Evolutionary conservation across 169 alveolate genomes (phyloP).

Genomic region (Besnoitia besnoiti): DNA sequence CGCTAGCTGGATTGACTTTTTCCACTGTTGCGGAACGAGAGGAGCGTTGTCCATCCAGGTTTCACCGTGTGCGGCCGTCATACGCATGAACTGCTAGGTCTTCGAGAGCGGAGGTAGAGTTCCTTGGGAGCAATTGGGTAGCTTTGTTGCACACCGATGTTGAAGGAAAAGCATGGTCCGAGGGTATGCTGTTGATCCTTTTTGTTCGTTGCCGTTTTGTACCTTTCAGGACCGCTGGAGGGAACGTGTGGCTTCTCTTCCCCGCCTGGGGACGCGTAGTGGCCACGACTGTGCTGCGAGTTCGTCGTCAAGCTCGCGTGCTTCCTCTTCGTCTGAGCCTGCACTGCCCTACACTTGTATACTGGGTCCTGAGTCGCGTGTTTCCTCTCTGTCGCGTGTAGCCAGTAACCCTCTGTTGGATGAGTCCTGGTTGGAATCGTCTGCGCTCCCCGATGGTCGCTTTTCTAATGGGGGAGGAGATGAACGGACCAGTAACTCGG

Average conservation of each 20-base stretch:
- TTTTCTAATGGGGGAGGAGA: too few relatives aligned
- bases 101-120: too few relatives aligned
- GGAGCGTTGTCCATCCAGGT: too few relatives aligned
- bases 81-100: too few relatives aligned
- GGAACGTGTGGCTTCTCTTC: not conserved
- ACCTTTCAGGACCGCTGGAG: not conserved
- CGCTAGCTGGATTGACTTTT: too few relatives aligned
- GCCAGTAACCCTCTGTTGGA: not conserved
- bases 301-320: not conserved
- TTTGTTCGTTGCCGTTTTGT: not conserved
- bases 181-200: too few relatives aligned
- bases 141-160: too few relatives aligned
- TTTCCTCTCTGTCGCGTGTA: not conserved
- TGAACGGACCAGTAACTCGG: not conserved
- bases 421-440: not conserved
- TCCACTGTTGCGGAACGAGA: too few relatives aligned
- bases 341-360: not conserved
- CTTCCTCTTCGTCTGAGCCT: not conserved
- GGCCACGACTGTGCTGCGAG: not conserved
- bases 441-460: not conserved
- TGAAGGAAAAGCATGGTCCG: too few relatives aligned
- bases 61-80: too few relatives aligned
- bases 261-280: not conserved
- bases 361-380: not conserved
- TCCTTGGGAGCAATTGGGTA: too few relatives aligned